Conservation (phyloP, 1,284 basidiomycete genomes). For the Sutorius eximius region DNA sequence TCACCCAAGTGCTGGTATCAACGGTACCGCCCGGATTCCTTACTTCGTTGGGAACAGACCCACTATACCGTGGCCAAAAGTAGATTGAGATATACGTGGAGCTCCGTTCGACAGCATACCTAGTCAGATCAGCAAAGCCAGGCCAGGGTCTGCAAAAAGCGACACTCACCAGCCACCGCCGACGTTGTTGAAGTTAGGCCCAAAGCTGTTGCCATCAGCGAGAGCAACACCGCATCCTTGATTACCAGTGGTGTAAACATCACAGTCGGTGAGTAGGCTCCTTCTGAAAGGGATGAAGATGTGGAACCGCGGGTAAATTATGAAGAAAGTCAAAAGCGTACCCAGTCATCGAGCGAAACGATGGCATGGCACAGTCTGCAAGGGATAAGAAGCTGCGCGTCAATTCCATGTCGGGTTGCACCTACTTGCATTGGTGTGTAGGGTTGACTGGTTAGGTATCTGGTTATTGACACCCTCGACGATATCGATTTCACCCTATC, state of each 20-base stretch:
- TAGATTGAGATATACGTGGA: slow-evolving; percentile 17
- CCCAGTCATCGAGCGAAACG: slow-evolving; percentile 49
- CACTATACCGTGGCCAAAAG: slow-evolving; percentile 27
- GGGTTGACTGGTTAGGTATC: slow-evolving; percentile 54
- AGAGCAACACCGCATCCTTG: slow-evolving; percentile 62
- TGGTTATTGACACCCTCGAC: slow-evolving; percentile 66
- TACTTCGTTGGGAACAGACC: slow-evolving; percentile 20
- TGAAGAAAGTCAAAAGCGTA: slow-evolving; percentile 24
- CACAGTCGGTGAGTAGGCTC: slow-evolving; percentile 48
- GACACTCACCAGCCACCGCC: slow-evolving; percentile 55
- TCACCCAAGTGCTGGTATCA: slow-evolving; percentile 27
- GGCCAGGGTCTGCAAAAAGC: background rate
- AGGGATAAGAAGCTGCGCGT: background rate
- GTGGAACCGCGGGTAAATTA: background rate
- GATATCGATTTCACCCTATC: slow-evolving; percentile 61
- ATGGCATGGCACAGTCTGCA: slow-evolving; percentile 62
- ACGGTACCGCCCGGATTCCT: slow-evolving; percentile 12
- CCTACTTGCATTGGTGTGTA: slow-evolving; percentile 54
- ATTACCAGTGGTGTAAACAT: slow-evolving; percentile 54
- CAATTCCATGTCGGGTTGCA: background rate
- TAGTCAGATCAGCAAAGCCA: slow-evolving; percentile 5
- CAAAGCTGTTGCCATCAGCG: slow-evolving; percentile 49
- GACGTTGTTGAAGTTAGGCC: slow-evolving; percentile 57
- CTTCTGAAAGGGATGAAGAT: slow-evolving; percentile 31
- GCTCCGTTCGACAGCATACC: slow-evolving; percentile 27